phyloP scores from a whole-genome alignment of 202 grass and related monocot genomes.

The Miscanthus sacchariflorus region DNA sequence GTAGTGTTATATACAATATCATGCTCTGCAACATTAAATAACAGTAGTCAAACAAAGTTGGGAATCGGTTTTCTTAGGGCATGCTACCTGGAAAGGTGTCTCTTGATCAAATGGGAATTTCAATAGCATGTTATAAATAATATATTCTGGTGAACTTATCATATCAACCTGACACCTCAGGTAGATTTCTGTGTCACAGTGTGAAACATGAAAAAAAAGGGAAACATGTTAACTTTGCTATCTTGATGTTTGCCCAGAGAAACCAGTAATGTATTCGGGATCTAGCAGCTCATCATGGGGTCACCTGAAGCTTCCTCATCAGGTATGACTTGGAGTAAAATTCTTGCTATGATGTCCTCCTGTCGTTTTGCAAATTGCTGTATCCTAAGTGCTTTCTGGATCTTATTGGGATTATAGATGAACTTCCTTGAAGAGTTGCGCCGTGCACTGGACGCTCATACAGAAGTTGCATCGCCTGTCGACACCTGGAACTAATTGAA shows the following conservation, averaged over 20 bases:
- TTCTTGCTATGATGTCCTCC: neutral
- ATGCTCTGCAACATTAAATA: neutral
- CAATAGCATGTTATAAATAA: slow-evolving; percentile 12
- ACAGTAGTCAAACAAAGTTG: neutral
- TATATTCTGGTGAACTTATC: slow-evolving; percentile 16
- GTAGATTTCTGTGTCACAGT: slow-evolving; percentile 3
- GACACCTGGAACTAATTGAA: slow-evolving; percentile 40
- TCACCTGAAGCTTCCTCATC: slow-evolving; percentile 64
- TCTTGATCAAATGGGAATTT: neutral
- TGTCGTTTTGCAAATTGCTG: neutral
- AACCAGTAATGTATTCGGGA: slow-evolving; percentile 64
- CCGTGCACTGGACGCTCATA: slow-evolving; percentile 43
- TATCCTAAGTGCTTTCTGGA: slow-evolving; percentile 29
- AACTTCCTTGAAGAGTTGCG: slow-evolving; percentile 64
- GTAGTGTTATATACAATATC: neutral
- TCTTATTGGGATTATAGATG: slow-evolving; percentile 47
- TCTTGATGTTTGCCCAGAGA: slow-evolving; percentile 48
- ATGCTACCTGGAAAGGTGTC: slow-evolving; percentile 17
- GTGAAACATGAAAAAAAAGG: slow-evolving; percentile 19
- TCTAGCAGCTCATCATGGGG: slow-evolving; percentile 53
- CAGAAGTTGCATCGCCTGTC: neutral
- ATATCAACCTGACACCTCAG: neutral
- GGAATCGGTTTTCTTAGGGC: neutral
- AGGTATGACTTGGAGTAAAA: slow-evolving; percentile 42
- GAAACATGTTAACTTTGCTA: neutral